Evolutionary conservation across 345 rosid species (phyloP).

Genomic region (Gossypium turneri): DNA sequence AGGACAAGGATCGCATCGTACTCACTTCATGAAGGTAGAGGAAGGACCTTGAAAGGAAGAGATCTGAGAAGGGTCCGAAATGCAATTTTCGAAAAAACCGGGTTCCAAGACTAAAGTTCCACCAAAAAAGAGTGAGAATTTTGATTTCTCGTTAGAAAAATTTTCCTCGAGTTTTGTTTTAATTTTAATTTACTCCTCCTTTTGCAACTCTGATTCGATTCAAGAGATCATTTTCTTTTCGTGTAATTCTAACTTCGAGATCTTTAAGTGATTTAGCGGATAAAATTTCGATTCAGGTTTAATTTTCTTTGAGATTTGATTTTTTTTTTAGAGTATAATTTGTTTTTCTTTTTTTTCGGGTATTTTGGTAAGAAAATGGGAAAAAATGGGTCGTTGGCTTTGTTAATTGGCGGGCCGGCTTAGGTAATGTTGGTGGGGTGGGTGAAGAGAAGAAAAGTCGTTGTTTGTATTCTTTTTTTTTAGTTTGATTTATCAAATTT

Average conservation of each 20-base stretch:
- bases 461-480: too few species aligned
- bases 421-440: neutral
- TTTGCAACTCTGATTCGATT: conserved; percentile 17
- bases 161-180: too few species aligned
- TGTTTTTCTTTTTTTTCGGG: neutral
- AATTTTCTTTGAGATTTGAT: too few species aligned
- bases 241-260: conserved; percentile 18
- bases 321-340: too few species aligned
- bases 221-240: conserved; percentile 17
- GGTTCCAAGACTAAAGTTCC: conserved; percentile 63
- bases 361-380: neutral
- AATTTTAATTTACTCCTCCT: neutral
- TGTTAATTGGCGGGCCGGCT: neutral
- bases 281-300: neutral
- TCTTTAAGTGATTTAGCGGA: conserved; percentile 20
- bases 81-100: conserved; percentile 94
- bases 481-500: too few species aligned
- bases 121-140: conserved; percentile 1
- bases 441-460: neutral
- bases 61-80: conserved; percentile 93
- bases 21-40: conserved; percentile 92
- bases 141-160: neutral
- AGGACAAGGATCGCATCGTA: conserved; percentile 78
- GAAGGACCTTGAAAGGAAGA: conserved; percentile 95
- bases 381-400: neutral